Evolutionary conservation across 169 alveolate genomes (phyloP), one percentile per base, ranked within the genome.

Genomic region (Eimeria sp.): DNA sequence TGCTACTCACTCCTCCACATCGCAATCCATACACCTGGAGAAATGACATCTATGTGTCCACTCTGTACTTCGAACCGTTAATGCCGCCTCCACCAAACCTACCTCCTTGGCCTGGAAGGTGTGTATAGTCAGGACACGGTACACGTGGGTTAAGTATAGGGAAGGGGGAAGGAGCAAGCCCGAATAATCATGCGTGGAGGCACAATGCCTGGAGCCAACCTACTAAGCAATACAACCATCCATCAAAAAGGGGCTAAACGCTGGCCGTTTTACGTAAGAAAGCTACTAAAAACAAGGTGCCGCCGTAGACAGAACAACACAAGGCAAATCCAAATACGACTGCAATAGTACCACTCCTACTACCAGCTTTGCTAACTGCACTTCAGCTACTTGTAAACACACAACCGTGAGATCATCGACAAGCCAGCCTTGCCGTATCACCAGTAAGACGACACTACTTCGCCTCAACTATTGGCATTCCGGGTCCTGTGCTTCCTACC

Each of bases 61-160:
- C 82, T 61, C 34, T 25, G 34, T 22, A 27, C 51, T 30, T 51
- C 45, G 25, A 72, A n/a, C 72, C 72, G 72, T 61, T 7, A 20
- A 22, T 61, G 72, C 34, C 72, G 1, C 34, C 5, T 16, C 72
- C 4, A n/a, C 22, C n/a, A 73, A 3, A 16, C 84, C 13, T 45
- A 73, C 84, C 84, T 73, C 22, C 84, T 73, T 73, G 51, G 84
- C 84, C 84, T 73, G 58, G 34, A 45, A 40, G 40, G 34, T 40
- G 9, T 34, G 10, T 30, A 73, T n/a, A n/a, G 84, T 40, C 34
- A 73, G 58, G 3, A 14, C 45, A 65, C 76, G 2, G 45, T 27
- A n/a, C 1, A 20, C 76, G 18, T n/a, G 6, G 16, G 27, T 7
- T 22, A 5, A n/a, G 40, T 27, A 22, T 13, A 27, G 16, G 40